A percentile compares a stretch with the other conserved stretches of the same genome.
These are phyloP conservation scores for Ceratocystis eucalypticola DNA, from an alignment of 2,329 filamentous ascomycete species.

Conservation along the genomic window DNA sequence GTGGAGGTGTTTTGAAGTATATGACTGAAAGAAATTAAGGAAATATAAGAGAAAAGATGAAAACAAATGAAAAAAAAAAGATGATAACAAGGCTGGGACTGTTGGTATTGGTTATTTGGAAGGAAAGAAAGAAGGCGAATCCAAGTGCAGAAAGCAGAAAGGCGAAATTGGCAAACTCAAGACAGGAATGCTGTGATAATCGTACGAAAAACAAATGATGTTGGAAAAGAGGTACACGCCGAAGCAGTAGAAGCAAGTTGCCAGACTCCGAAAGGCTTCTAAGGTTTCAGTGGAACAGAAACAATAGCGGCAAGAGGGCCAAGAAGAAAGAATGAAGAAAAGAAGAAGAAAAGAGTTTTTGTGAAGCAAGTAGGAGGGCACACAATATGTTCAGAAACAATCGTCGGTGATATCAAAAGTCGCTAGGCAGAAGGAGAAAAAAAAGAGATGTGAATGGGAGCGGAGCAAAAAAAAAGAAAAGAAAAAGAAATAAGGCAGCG, in stretches of 20 bases:
- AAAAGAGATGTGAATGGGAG: constrained; percentile 18
- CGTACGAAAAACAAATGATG: constrained; percentile 14
- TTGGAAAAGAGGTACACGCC: constrained; percentile 4
- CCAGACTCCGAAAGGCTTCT: constrained; percentile 6
- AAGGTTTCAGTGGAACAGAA: constrained; percentile 2
- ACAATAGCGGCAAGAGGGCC: constrained; percentile 14
- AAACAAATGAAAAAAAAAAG: constrained; percentile 13
- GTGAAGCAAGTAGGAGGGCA: constrained; percentile 21
- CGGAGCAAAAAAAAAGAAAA: constrained; percentile 18
- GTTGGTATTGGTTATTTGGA: constrained; percentile 15
- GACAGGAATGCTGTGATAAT: constrained; percentile 18
- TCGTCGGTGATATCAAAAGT: constrained; percentile 15
- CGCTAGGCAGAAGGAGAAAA: neutral
- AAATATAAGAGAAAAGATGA: constrained; percentile 18
- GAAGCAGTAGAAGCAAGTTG: constrained; percentile 8
- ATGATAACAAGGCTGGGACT: constrained; percentile 19
- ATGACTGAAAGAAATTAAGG: constrained; percentile 20
- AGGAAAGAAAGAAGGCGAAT: constrained; percentile 9
- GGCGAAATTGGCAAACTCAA: constrained; percentile 1
- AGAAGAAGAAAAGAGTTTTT: constrained; percentile 23
- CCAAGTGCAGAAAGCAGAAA: constrained; percentile 3
- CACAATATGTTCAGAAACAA: constrained; percentile 20
- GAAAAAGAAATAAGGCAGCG: constrained; percentile 18
- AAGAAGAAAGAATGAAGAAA: constrained; percentile 23
- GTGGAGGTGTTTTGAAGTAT: constrained; percentile 5